Conservation (phyloP, 192 early-diverging fungal species). For the Martensiomyces pterosporus region DNA sequence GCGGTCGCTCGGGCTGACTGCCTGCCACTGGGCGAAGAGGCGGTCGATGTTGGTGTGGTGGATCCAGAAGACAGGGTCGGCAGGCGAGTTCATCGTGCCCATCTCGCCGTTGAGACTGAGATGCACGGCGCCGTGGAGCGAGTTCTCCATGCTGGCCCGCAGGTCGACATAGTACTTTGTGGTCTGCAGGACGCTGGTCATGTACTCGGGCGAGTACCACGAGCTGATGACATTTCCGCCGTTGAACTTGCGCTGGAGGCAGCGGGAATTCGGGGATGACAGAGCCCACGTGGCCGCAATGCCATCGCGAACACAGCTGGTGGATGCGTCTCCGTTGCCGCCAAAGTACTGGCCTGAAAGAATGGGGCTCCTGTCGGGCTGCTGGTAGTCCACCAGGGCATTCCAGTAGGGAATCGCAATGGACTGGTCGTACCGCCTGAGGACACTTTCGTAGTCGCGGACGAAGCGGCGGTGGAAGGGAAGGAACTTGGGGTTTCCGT, state of each 20-base stretch:
- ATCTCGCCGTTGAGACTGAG: conserved; percentile 48
- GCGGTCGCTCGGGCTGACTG: conserved; percentile 26
- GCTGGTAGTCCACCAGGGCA: conserved; percentile 41
- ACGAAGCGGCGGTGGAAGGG: conserved; percentile 53
- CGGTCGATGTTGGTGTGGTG: conserved; percentile 61
- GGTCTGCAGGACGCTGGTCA: conserved; percentile 30
- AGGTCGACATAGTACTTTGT: conserved; percentile 27
- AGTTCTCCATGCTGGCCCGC: conserved; percentile 38
- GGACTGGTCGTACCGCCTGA: conserved; percentile 42
- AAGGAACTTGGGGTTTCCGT: conserved; percentile 46
- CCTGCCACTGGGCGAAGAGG: conserved; percentile 55
- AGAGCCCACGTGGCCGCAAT: conserved; percentile 21
- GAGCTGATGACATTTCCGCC: conserved; percentile 13
- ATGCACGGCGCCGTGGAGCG: conserved; percentile 45
- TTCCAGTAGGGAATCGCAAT: conserved; percentile 50
- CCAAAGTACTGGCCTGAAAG: conserved; percentile 40
- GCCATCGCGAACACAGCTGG: conserved; percentile 27
- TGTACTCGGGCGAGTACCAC: conserved; percentile 42
- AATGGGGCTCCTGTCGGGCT: conserved; percentile 21
- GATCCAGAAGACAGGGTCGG: conserved; percentile 60
- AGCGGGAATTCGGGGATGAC: conserved; percentile 17
- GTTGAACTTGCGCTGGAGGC: conserved; percentile 37
- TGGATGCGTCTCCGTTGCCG: conserved; percentile 27
- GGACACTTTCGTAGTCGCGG: conserved; percentile 49
- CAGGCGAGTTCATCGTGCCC: conserved; percentile 49